These are phyloP conservation scores for Phytophthora multivora DNA, from an alignment of 352 stramenopile species.

Conservation along the genomic window DNA sequence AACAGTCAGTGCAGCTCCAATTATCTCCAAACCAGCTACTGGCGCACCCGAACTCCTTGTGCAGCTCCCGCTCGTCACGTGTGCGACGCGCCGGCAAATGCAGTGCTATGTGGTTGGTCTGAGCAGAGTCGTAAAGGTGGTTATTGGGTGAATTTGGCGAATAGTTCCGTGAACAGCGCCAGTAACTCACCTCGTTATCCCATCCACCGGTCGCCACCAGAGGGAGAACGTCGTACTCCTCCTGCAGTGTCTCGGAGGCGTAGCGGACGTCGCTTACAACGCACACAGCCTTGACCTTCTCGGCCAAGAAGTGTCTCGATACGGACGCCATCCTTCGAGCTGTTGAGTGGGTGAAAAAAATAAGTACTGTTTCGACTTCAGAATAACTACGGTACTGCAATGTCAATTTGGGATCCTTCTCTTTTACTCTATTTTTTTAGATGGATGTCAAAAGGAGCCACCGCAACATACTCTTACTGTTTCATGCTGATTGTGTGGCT, in stretches of 20 bases:
- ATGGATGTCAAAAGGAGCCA: not conserved
- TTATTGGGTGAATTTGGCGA: not conserved
- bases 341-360: conserved; percentile 1
- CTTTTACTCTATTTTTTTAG: too few relatives aligned
- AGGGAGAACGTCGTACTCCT: conserved; percentile 51
- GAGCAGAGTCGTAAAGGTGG: not conserved
- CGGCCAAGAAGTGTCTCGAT: conserved; percentile 71
- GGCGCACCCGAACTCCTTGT: conserved; percentile 49
- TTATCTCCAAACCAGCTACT: not conserved
- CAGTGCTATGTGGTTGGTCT: conserved; percentile 60
- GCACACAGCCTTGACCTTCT: conserved; percentile 65
- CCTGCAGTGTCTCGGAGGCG: conserved; percentile 30
- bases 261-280: conserved; percentile 64
- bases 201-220: conserved; percentile 62
- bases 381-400: not conserved
- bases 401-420: too few relatives aligned
- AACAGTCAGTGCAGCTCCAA: not conserved
- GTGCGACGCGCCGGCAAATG: conserved; percentile 54
- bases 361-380: not conserved
- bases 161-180: not conserved
- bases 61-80: conserved; percentile 50
- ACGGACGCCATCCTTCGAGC: conserved; percentile 30
- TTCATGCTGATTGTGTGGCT: conserved; percentile 18
- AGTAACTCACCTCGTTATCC: conserved; percentile 50
- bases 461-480: not conserved